Conservation (phyloP, 225 moss, liverwort and hornwort species). For the Sphagnum tenellum region DNA sequence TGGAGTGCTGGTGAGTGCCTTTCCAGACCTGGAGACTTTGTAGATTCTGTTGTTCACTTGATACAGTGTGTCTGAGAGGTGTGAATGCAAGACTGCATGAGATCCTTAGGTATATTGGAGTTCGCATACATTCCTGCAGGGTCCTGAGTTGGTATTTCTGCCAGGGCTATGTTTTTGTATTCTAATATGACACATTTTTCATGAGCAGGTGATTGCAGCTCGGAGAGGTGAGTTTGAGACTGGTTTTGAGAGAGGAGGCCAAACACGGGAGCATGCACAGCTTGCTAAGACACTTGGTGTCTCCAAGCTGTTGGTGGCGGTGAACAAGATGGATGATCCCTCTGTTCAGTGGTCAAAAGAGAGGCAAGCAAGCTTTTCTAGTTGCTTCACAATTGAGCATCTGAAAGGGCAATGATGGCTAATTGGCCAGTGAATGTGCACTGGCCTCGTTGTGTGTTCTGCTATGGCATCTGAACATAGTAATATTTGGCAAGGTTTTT, state of each 20-base stretch:
- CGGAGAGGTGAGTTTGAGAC: conserved; percentile 98
- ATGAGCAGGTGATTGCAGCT: conserved; percentile 72
- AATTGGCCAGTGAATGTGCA: no score
- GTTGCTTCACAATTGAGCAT: no score
- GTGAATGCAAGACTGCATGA: no score
- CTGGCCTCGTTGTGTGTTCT: neutral
- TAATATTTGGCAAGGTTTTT: no score
- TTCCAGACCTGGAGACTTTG: neutral
- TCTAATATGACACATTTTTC: neutral
- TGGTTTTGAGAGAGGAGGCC: conserved; percentile 97
- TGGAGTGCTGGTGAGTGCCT: conserved; percentile 71
- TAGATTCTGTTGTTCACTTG: no score
- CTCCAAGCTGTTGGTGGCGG: conserved; percentile 87
- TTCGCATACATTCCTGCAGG: no score
- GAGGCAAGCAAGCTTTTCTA: conserved; percentile 23
- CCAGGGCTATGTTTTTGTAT: neutral
- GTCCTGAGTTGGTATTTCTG: neutral
- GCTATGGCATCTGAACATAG: no score
- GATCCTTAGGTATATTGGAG: no score
- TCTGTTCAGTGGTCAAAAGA: conserved; percentile 86
- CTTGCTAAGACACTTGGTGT: conserved; percentile 97
- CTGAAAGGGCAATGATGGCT: no score
- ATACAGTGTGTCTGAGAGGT: no score
- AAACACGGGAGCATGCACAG: conserved; percentile 97
- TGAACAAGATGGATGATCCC: conserved; percentile 97